phyloP scores from a whole-genome alignment of 257 asterid species.

The Lavandula angustifolia region DNA sequence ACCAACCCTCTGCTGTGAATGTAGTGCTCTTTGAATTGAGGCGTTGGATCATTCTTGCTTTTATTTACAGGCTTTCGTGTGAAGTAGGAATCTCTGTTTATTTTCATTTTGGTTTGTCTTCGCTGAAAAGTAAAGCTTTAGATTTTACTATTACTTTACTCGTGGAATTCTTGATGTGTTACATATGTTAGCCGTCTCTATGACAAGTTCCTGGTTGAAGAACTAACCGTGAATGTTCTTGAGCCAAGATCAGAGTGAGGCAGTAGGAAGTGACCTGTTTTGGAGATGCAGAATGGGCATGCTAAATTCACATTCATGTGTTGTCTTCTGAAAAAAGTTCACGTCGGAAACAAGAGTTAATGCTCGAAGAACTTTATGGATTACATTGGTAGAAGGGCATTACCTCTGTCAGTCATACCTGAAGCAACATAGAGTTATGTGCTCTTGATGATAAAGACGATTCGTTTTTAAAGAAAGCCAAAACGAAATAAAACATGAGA shows the following conservation, averaged over 20 bases:
- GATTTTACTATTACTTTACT: neutral
- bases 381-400: neutral
- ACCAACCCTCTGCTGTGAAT: neutral
- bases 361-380: neutral
- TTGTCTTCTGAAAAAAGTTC: neutral
- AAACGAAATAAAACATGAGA: neutral
- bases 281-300: neutral
- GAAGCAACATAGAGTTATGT: neutral
- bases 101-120: neutral
- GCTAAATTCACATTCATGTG: neutral
- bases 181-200: neutral
- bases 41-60: slow-evolving; percentile 12
- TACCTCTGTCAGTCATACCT: neutral
- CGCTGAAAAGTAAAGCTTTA: slow-evolving; percentile 3
- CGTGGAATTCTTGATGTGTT: neutral
- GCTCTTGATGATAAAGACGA: too few relatives aligned
- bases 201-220: neutral
- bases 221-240: slow-evolving; percentile 3
- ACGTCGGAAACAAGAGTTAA: neutral
- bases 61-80: slow-evolving; percentile 2
- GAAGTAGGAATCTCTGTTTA: neutral
- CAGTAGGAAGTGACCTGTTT: neutral
- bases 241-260: neutral
- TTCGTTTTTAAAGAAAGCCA: too few relatives aligned
- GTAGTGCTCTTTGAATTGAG: neutral